phyloP scores from a whole-genome alignment of 73 alveolate genomes.

The Uronychia binucleata region DNA sequence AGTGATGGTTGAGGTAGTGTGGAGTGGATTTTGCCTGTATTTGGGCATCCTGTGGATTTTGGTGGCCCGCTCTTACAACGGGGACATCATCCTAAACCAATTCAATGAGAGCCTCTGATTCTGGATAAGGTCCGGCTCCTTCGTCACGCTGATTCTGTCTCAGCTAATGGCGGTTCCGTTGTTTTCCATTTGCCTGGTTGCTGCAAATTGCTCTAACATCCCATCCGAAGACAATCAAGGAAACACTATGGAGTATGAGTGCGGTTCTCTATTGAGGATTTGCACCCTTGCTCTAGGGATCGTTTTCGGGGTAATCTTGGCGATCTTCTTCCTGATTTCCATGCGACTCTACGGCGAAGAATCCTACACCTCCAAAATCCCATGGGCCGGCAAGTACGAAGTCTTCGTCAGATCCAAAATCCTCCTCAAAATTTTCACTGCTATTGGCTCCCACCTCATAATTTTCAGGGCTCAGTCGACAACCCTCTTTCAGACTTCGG shows the following conservation, averaged over 20 bases:
- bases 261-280: background rate
- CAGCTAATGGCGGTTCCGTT: background rate
- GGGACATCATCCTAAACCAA: background rate
- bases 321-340: background rate
- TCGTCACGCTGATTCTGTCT: background rate
- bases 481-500: too few species aligned
- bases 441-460: background rate
- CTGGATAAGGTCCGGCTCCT: background rate
- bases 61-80: background rate
- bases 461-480: background rate
- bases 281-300: background rate
- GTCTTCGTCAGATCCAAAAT: background rate
- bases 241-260: background rate
- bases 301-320: background rate
- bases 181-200: background rate
- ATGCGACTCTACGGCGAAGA: background rate
- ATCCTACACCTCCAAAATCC: background rate
- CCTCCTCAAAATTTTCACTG: background rate
- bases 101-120: background rate
- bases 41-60: background rate
- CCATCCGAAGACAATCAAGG: background rate
- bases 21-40: too few species aligned
- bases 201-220: too few species aligned
- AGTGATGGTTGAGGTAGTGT: too few species aligned
- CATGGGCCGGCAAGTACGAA: background rate